A percentile compares a stretch with the other conserved stretches of the same genome.
These are phyloP conservation scores for Metroxylon sagu DNA, from an alignment of 176 grass and related monocot species.

Conservation along the genomic window DNA sequence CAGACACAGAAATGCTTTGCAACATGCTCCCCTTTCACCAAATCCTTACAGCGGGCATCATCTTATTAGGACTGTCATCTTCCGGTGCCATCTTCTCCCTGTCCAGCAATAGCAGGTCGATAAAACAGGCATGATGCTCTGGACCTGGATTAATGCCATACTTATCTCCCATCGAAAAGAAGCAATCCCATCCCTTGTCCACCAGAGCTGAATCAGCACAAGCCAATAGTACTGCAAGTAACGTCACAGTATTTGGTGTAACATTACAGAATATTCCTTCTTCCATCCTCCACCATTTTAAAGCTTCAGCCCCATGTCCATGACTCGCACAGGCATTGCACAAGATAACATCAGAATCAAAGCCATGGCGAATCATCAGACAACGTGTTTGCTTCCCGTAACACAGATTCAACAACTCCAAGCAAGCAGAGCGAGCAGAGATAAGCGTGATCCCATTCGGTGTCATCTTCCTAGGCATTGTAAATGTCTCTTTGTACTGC, in stretches of 20 bases:
- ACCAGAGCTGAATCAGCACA: slow-evolving; percentile 50
- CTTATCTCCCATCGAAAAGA: slow-evolving; percentile 42
- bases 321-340: slow-evolving; percentile 45
- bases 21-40: slow-evolving; percentile 40
- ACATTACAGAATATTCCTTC: slow-evolving; percentile 9
- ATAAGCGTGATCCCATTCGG: slow-evolving; percentile 32
- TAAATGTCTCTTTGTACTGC: slow-evolving; percentile 33
- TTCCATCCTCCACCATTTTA: slow-evolving; percentile 42
- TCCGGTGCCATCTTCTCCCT: slow-evolving; percentile 28
- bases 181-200: slow-evolving; percentile 28
- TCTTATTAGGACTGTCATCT: slow-evolving; percentile 1
- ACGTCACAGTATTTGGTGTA: slow-evolving; percentile 53
- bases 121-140: slow-evolving; percentile 47
- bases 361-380: slow-evolving; percentile 26
- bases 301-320: slow-evolving; percentile 30
- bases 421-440: slow-evolving; percentile 40
- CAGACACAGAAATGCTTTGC: slow-evolving; percentile 21
- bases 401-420: slow-evolving; percentile 12
- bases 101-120: slow-evolving; percentile 30
- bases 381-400: slow-evolving; percentile 46
- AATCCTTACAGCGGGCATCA: slow-evolving; percentile 36
- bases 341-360: slow-evolving; percentile 38
- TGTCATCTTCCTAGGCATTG: slow-evolving; percentile 11
- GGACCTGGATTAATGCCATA: slow-evolving; percentile 36
- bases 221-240: slow-evolving; percentile 46